Base-by-base conservation (phyloP, 2,329 filamentous ascomycete species). In the Trichoderma atroviride region DNA sequence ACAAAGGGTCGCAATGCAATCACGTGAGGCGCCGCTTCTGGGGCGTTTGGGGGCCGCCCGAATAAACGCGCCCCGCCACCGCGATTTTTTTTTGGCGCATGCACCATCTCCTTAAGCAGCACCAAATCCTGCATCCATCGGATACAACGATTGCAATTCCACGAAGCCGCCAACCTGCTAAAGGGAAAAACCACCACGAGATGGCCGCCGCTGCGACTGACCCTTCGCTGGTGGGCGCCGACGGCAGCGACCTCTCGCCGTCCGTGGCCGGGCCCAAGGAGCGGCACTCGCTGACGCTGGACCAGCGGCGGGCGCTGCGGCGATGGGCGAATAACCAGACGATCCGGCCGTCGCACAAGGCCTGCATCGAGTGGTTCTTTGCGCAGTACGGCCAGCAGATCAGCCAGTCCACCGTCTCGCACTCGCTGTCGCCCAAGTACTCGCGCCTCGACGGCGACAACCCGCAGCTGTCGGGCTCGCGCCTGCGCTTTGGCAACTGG, bases 351-450 rank as follows among this genome's bases (percentile, higher is more conserved):
- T 87, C 85, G 31, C 87, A 89, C 78, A 87, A 87, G 78, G 83
- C 85, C 40, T 89, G 87, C 80, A 89, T 89, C 74, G 86, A 89
- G 74, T 89, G 87, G 87, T 89, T 89, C 79, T 84, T 81, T 72
- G 76, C 76, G 68, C 83, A 88, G 76, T 89, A 87, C 75, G 84
- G 85, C 76, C 86, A 88, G 76, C 83, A 84, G 73, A 88, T 89
- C 74, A 88, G 86, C 75, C 87, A 89, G 78, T 88, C 86, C 19
- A 89, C 87, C 74, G 87, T 89, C 55, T 88, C 86, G 58, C 87
- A 89, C 76, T 88, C 86, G 24, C 80, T 89, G 43, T 88, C 86
- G 5, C 86, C 86, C 58, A 89, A 89, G 74, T 89, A 89, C 74
- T 87, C 86, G 47, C 85, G 87, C 31, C 84, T 89, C 64, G 87